A percentile compares a stretch with the other conserved stretches of the same genome.
phyloP scores from a whole-genome alignment of 495 filamentous ascomycete genomes.

The Tricharina praecox region DNA sequence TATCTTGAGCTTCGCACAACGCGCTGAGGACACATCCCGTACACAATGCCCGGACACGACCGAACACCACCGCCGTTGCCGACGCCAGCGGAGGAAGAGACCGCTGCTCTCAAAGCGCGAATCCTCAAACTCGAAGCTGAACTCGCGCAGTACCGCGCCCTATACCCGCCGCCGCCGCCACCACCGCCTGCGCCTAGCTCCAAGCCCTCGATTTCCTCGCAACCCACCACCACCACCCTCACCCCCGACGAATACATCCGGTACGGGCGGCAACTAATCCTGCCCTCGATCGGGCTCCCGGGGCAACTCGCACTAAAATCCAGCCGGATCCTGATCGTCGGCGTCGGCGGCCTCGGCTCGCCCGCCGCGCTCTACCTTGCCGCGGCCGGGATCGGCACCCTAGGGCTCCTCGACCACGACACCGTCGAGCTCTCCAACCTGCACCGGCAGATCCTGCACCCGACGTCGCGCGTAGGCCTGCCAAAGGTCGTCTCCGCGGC shows the following conservation, averaged over 20 bases:
- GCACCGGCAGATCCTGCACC: conserved; percentile 78
- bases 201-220: too few species aligned
- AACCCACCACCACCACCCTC: neutral
- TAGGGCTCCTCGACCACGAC: conserved; percentile 80
- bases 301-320: conserved; percentile 64
- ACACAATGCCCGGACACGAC: neutral
- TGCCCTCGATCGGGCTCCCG: conserved; percentile 65
- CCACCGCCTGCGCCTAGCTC: too few species aligned
- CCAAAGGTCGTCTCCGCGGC: conserved; percentile 68
- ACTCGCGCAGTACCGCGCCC: neutral
- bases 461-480: conserved; percentile 50
- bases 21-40: too few species aligned
- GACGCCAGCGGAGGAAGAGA: conserved; percentile 11
- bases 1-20: neutral
- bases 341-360: conserved; percentile 80
- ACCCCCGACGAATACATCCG: conserved; percentile 52
- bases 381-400: conserved; percentile 65
- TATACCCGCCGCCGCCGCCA: neutral
- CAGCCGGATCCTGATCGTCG: conserved; percentile 63
- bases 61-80: neutral
- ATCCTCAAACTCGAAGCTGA: conserved; percentile 15
- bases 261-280: conserved; percentile 85
- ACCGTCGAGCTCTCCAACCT: conserved; percentile 78
- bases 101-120: conserved; percentile 6
- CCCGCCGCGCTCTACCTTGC: conserved; percentile 81